Base-by-base conservation (phyloP, 2,329 filamentous ascomycete genomes). In the Dissoconium aciculare region DNA sequence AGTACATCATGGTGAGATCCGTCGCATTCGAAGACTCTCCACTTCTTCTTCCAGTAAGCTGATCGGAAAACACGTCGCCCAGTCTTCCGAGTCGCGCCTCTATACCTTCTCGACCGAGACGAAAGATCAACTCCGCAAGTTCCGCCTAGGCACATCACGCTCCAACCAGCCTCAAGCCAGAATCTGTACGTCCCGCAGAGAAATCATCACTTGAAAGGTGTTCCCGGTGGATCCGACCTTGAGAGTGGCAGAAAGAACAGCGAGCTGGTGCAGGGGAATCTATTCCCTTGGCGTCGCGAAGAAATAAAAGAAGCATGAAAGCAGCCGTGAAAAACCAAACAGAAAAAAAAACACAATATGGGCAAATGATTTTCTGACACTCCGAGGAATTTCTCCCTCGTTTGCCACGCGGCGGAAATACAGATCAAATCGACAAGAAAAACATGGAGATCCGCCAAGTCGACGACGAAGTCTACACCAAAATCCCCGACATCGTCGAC, bases 31-130 rank as follows among this genome's bases (percentile, higher is more conserved):
- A 23, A 23, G 19, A 23, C 19, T 23, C n/a, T 31, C 14, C 32
- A 27, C 6, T 30, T 23, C 19, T 8, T n/a, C 19, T 23, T 8
- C 8, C 19, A 25, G n/a, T 26, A 13, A 12, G 11, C 29, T 31
- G 9, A 31, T 23, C n/a, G n/a, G n/a, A n/a, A 23, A 23, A 8
- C n/a, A n/a, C 19, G 11, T 31, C 17, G 13, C n/a, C 15, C 43
- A 64, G 59, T 55, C 74, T 48, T 91, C 85, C 52, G 85, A 94
- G 65, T 75, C 83, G 39, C 70, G 84, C 46, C 69, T 95, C 40
- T 95, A 93, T 63, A 82, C 80, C 36, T 92, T 95, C 70, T 91
- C 84, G 17, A 71, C 74, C 41, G 82, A 89, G 60, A 93, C 83
- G 27, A 89, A 78, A 59, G 75, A 84, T 43, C 77, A 85, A 51